phyloP scores from a whole-genome alignment of 768 basidiomycete species.

The Tephrocybe sp. region DNA sequence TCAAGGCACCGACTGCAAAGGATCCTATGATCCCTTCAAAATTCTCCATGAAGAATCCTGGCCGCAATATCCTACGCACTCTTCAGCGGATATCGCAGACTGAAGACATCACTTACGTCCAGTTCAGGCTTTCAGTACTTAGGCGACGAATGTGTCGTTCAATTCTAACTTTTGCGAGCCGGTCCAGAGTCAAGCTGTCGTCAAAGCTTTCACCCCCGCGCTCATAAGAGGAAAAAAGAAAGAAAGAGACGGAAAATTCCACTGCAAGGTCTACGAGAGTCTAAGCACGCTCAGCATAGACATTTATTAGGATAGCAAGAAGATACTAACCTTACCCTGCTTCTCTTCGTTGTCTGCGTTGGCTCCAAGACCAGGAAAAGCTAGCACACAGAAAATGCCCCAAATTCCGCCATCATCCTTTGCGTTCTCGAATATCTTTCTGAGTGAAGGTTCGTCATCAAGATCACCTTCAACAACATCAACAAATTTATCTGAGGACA shows the following conservation, averaged over 20 bases:
- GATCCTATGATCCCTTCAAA: slow-evolving; percentile 37
- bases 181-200: slow-evolving; percentile 24
- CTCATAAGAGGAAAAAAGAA: slow-evolving; percentile 38
- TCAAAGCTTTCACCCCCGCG: slow-evolving; percentile 37
- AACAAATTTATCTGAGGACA: slow-evolving; percentile 26
- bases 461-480: slow-evolving; percentile 36
- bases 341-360: slow-evolving; percentile 37
- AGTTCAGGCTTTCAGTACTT: slow-evolving; percentile 28
- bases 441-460: slow-evolving; percentile 26
- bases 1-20: slow-evolving; percentile 32
- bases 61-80: slow-evolving; percentile 35
- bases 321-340: slow-evolving; percentile 35
- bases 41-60: slow-evolving; percentile 46
- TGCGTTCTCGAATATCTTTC: slow-evolving; percentile 34
- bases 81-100: background rate
- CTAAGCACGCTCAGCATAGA: slow-evolving; percentile 14
- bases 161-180: slow-evolving; percentile 35
- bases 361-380: slow-evolving; percentile 41
- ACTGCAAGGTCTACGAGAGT: slow-evolving; percentile 34
- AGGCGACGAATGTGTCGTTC: slow-evolving; percentile 34
- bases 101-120: slow-evolving; percentile 32
- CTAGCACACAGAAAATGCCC: slow-evolving; percentile 40
- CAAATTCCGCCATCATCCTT: slow-evolving; percentile 29
- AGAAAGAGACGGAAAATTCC: slow-evolving; percentile 33
- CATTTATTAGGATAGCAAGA: background rate